Base-by-base conservation (phyloP, 345 rosid species). In the Acer yangbiense region DNA sequence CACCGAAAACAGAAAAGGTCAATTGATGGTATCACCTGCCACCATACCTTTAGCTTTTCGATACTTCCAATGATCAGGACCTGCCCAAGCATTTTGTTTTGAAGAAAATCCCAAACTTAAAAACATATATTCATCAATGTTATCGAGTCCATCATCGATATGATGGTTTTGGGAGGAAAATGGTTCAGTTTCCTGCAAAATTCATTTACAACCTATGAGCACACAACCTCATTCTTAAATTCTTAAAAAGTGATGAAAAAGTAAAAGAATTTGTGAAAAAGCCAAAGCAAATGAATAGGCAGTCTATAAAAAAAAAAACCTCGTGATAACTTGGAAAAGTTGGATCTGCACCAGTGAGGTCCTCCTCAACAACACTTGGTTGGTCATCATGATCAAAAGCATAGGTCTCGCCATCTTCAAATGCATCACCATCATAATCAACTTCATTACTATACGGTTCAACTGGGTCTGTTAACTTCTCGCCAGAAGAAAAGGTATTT, bases 51-150 rank as follows among this genome's bases (percentile, higher is more conserved):
- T 90, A 77, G 87, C 78, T 87, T 92, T 95, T 52, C 72, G 89
- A 79, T 86, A 95, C 82, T 95, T 93, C 97, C 99, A 95, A 76
- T 93, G 97, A 82, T 92, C 99, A 82, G 99, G 98, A 85, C 99
- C 99, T 7, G 99, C 99, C 99, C 99, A 95, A 67, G 90, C 91
- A 88, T 95, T 95, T 82, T 85, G 94, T 83, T 90, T 94, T 21
- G 88, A 83, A 58, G 85, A 65, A 61, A 87, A 85, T 79, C 99
- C 99, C 86, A 92, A 85, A 69, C 88, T 89, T 60, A 88, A 81
- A 77, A 89, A 85, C 80, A 95, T 83, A 80, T 87, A 88, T 58
- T 80, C 84, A 71, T 95, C 99, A 75, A 92, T 89, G 65, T 82
- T 86, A 69, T 90, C 92, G 73, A 85, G 76, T 82, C 76, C 86